phyloP scores from a whole-genome alignment of 768 basidiomycete species.

The Tulasnella calospora region DNA sequence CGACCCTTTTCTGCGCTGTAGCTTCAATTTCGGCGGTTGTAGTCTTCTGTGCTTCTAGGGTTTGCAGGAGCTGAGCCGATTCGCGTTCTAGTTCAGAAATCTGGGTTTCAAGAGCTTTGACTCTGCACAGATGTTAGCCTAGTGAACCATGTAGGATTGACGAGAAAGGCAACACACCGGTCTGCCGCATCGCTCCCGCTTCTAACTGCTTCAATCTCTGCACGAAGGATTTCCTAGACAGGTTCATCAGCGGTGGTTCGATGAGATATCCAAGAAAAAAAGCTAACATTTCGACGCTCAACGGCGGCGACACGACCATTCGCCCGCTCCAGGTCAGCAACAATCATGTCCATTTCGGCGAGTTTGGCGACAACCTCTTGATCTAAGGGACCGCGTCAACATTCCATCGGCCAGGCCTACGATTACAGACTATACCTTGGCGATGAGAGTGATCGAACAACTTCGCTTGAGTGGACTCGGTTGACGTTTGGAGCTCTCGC shows the following conservation, averaged over 20 bases:
- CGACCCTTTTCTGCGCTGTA: slow-evolving; percentile 48
- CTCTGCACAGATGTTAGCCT: slow-evolving; percentile 43
- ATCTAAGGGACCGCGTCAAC: slow-evolving; percentile 45
- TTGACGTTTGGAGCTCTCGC: slow-evolving; percentile 80
- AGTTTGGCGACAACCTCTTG: slow-evolving; percentile 87
- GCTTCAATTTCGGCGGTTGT: slow-evolving; percentile 47
- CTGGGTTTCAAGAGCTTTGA: slow-evolving; percentile 66
- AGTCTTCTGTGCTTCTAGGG: slow-evolving; percentile 58
- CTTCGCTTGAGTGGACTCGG: slow-evolving; percentile 89
- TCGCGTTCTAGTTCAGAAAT: slow-evolving; percentile 74
- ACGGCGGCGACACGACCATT: slow-evolving; percentile 88
- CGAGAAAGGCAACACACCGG: slow-evolving; percentile 46
- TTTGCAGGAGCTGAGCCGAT: slow-evolving; percentile 59
- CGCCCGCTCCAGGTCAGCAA: slow-evolving; percentile 90
- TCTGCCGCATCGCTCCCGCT: slow-evolving; percentile 69
- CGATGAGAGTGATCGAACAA: slow-evolving; percentile 85
- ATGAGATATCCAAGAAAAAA: background rate
- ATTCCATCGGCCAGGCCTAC: background rate
- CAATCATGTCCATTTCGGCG: slow-evolving; percentile 91
- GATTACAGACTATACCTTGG: slow-evolving; percentile 54
- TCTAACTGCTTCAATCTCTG: slow-evolving; percentile 87
- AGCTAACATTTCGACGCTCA: slow-evolving; percentile 80
- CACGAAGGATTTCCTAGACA: slow-evolving; percentile 80
- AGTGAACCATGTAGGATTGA: background rate
- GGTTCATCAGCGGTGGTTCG: background rate